Conservation (phyloP, 2,329 filamentous ascomycete species). For the Didymosphaeria variabile region DNA sequence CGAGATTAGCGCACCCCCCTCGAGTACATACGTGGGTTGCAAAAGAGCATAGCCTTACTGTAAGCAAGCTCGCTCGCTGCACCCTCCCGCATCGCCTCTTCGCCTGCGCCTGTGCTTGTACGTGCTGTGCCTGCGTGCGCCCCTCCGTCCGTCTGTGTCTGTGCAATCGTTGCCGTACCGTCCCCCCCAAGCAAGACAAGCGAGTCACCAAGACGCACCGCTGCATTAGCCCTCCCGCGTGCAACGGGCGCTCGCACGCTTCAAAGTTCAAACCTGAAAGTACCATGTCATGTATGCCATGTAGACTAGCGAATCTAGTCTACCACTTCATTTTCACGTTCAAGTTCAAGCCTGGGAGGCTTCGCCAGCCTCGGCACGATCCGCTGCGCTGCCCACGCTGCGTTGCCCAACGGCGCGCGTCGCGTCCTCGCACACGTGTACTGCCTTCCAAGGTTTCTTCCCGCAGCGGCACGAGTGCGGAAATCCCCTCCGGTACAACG, state of each 20-base stretch:
- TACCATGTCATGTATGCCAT: background rate
- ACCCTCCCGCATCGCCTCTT: background rate
- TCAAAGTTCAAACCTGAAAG: too few species aligned
- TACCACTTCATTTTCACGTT: background rate
- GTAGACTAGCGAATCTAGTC: too few species aligned
- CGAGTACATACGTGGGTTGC: background rate
- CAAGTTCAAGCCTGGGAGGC: background rate
- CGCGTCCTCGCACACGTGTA: conserved; percentile 6
- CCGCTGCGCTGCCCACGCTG: background rate
- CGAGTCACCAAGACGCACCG: background rate
- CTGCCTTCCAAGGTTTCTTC: too few species aligned
- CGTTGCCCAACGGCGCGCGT: background rate
- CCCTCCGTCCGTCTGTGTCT: too few species aligned
- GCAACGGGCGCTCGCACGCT: background rate
- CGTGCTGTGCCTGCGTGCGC: too few species aligned
- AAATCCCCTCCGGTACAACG: too few species aligned
- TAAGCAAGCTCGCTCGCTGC: too few species aligned
- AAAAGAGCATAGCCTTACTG: background rate
- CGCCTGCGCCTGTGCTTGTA: too few species aligned
- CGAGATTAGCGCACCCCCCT: conserved; percentile 2
- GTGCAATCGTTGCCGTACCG: background rate
- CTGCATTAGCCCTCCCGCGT: conserved; percentile 15
- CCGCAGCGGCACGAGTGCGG: background rate
- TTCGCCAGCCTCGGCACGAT: conserved; percentile 3
- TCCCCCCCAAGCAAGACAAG: background rate